Evolutionary conservation across 1,284 basidiomycete species (phyloP), one percentile per base, ranked within the genome.

Genomic region (Coriolopsis trogii): DNA sequence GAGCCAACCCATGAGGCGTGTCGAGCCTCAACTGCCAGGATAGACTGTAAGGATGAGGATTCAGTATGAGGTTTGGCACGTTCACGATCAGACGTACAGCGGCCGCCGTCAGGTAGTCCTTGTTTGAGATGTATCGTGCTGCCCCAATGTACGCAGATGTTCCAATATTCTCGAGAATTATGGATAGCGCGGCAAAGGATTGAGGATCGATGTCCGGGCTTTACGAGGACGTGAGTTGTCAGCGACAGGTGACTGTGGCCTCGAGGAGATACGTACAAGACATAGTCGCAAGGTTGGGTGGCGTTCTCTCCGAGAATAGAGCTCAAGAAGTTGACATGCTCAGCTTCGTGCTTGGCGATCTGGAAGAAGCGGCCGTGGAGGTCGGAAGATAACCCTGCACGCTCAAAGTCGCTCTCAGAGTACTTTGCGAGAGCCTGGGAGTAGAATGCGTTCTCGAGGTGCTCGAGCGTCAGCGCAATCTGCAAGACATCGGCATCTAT

Each of bases 391-490:
- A 78, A 78, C 3, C 84, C 85, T 8, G 81, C 81, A 5, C 69
- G 58, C 31, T 57, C 63, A 67, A 89, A 90, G 34, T 75, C 81
- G 16, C 67, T 51, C n/a, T 70, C 67, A 51, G 69, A 66, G 70
- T 72, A 84, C 49, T 74, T 75, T 1, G 61, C 55, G 7, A 85
- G 73, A 2, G 69, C 79, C 7, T 67, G 63, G 2, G 63, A 51
- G 67, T 82, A 91, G 73, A 89, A 89, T 20, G 77, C 70, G 66
- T 77, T 76, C 68, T 89, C 84, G 55, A 91, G 74, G 65, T 88
- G 79, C 70, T 91, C 85, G 41, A 90, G 76, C 18, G 81, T 81
- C 41, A 89, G 75, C 2, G 84, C 84, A 44, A 80, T 84, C 65
- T 87, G 81, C 24, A 81, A 66, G 29, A 76, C 61, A n/a, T 66